Conservation (phyloP, 371 early-diverging fungal genomes). For the Syncephalastrum monosporum region DNA sequence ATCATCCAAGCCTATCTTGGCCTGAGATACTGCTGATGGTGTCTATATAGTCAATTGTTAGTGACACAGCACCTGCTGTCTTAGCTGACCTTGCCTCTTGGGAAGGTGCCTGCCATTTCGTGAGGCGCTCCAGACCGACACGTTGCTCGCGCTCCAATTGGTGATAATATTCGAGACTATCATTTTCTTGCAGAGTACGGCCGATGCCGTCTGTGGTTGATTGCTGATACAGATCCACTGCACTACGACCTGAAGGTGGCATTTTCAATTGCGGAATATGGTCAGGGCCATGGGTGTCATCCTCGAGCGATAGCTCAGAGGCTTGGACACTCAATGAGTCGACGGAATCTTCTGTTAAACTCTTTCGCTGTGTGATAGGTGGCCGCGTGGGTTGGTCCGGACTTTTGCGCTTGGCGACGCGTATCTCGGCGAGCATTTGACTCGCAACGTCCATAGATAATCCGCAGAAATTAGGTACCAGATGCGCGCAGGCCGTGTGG, state of each 20-base stretch:
- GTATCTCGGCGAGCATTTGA: slow-evolving; percentile 76
- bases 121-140: no score
- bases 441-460: slow-evolving; percentile 81
- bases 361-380: slow-evolving; percentile 5
- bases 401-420: slow-evolving; percentile 52
- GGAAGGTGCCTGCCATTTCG: no score
- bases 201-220: no score
- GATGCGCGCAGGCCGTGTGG: slow-evolving; percentile 81
- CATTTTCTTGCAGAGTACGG: no score
- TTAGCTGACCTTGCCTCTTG: no score
- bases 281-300: not conserved
- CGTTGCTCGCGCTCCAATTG: no score
- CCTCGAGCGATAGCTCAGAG: not conserved
- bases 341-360: not conserved
- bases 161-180: no score
- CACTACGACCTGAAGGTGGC: slow-evolving; percentile 13
- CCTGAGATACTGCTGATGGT: slow-evolving; percentile 20
- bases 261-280: slow-evolving; percentile 13
- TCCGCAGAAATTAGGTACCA: slow-evolving; percentile 94
- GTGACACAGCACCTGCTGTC: no score
- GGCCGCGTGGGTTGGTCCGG: slow-evolving; percentile 3
- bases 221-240: slow-evolving; percentile 14
- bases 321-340: slow-evolving; percentile 14
- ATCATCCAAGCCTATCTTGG: slow-evolving; percentile 63
- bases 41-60: slow-evolving; percentile 13